A percentile compares a stretch with the other conserved stretches of the same genome.
phyloP scores from a whole-genome alignment of 106 monocot genomes.

The Dioscorea zingiberensis region DNA sequence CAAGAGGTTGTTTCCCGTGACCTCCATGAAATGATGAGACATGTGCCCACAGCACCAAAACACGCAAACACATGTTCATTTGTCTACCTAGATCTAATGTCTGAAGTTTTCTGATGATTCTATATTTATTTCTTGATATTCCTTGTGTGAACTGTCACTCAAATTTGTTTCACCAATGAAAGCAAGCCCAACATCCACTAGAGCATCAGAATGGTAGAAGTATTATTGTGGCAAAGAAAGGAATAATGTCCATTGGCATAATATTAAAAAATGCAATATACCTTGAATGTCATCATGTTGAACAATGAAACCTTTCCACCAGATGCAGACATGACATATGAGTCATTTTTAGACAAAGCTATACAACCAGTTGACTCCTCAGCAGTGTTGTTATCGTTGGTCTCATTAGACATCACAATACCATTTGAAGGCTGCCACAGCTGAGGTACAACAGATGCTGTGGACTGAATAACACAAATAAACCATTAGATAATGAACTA shows the following conservation, averaged over 20 bases:
- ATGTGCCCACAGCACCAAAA: too few relatives aligned
- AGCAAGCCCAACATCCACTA: not conserved
- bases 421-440: constrained; percentile 59
- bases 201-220: not conserved
- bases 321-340: constrained; percentile 75
- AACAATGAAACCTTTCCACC: constrained; percentile 76
- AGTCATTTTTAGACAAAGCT: constrained; percentile 77
- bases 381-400: constrained; percentile 24
- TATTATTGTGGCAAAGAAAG: too few relatives aligned
- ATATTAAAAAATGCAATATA: not conserved
- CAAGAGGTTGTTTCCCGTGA: too few relatives aligned
- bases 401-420: constrained; percentile 54
- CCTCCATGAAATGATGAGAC: too few relatives aligned
- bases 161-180: too few relatives aligned
- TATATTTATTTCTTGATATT: too few relatives aligned
- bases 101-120: too few relatives aligned
- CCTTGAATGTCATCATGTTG: constrained; percentile 83
- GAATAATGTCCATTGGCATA: too few relatives aligned
- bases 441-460: constrained; percentile 34
- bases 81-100: too few relatives aligned
- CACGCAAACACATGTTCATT: too few relatives aligned
- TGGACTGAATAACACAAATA: constrained; percentile 27
- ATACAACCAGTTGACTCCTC: constrained; percentile 51
- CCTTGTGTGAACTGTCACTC: too few relatives aligned
- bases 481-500: not conserved